Percentiles rank a stretch among this genome's conserved stretches.
phyloP scores from a whole-genome alignment of 2,329 filamentous ascomycete species.

The Lasiodiplodia citricola region DNA sequence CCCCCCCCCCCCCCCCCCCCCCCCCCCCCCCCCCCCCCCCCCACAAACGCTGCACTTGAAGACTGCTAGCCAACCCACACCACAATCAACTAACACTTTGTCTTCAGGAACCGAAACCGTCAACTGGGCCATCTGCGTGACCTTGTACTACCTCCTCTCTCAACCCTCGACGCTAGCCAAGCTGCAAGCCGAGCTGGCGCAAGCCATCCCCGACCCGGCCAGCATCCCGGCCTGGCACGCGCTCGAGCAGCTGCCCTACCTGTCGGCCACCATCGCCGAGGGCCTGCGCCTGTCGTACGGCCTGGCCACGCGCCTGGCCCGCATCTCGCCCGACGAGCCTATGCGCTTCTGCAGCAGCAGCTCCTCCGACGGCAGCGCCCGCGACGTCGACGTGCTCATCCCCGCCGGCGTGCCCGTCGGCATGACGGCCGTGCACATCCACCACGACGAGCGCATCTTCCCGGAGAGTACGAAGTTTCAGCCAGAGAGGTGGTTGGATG shows the following conservation, averaged over 20 bases:
- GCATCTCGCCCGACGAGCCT: constrained; percentile 27
- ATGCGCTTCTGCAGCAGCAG: constrained; percentile 24
- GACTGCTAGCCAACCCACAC: too few species aligned
- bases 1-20: too few species aligned
- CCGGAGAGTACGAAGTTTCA: constrained; percentile 36
- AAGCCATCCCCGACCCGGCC: constrained; percentile 7
- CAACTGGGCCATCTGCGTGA: constrained; percentile 40
- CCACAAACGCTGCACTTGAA: too few species aligned
- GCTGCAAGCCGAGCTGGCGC: constrained; percentile 44
- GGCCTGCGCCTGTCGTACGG: constrained; percentile 29
- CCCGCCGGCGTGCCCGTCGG: constrained; percentile 29
- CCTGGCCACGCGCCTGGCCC: constrained; percentile 30
- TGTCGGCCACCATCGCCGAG: constrained; percentile 32
- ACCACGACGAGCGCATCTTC: constrained; percentile 42
- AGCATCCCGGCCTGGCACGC: neutral
- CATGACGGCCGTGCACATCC: constrained; percentile 29
- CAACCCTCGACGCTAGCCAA: constrained; percentile 37
- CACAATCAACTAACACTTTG: constrained; percentile 29
- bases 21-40: too few species aligned
- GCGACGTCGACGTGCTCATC: constrained; percentile 10
- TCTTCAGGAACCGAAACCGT: constrained; percentile 48
- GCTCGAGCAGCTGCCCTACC: constrained; percentile 29
- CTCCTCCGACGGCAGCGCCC: neutral
- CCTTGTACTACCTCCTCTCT: constrained; percentile 44
- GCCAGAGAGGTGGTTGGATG: constrained; percentile 40